Evolutionary conservation across 2,329 filamentous ascomycete genomes (phyloP), one percentile per base, ranked within the genome.

Genomic region (Paracoccidioides brasiliensis): DNA sequence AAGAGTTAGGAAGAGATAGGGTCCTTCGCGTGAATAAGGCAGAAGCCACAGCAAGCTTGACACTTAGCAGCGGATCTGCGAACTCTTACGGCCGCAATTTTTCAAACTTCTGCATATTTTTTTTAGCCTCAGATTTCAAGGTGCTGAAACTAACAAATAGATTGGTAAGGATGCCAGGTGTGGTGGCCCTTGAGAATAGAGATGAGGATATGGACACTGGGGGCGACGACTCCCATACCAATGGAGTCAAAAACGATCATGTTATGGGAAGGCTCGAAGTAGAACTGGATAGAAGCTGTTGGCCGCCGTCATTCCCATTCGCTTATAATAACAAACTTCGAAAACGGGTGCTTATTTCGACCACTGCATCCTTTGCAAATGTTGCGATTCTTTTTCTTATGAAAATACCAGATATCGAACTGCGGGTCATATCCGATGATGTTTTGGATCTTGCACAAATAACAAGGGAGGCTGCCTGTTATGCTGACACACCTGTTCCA

Each of bases 361-460:
- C 71, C 0, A 70, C 70, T 52, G 70, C 69, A 35, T 66, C 68
- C 5, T 72, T 73, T 55, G 68, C 69, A 54, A 68, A 70, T 37
- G 66, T 66, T 37, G 62, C 72, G 8, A 65, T 73, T 40, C 67
- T 70, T 0, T 69, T 65, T 4, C 62, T 73, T 22, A 64, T 71
- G 30, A 64, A 67, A 50, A 70, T 71, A 37, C 64, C 70, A 15
- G 64, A 67, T 38, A 64, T 73, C 56, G 71, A 74, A 54, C 62
- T 74, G 30, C 69, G 71, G 8, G 61, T 74, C 59, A 73, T 74
- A 32, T 72, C 70, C 8, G 69, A 72, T 54, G 70, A 72, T 55
- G 56, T 53, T 12, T 49, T 57, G 28, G 55, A 38, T 14, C 45
- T 56, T 33, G 32, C 52, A 10, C 28, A 46, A 33, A 15, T 68